Evolutionary conservation across 1,139 yeast species (phyloP).

Genomic region (Zygotorulaspora mrakii): DNA sequence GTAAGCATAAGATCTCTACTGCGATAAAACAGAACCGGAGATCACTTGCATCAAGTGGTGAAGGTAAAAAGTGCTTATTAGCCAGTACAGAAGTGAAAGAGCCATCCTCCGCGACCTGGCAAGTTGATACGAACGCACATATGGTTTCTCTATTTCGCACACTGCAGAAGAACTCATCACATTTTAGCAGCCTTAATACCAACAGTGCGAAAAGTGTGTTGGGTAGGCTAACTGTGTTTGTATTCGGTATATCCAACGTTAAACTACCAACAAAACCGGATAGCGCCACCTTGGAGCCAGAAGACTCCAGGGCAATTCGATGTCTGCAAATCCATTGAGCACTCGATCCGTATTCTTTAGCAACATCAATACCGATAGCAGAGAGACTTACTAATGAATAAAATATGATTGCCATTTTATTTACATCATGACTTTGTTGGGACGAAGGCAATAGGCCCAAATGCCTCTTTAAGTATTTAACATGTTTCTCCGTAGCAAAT

Average conservation of each 20-base stretch:
- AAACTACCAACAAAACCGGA: constrained; percentile 32
- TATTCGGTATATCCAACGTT: constrained; percentile 16
- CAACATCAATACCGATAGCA: constrained; percentile 20
- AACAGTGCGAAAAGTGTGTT: constrained; percentile 35
- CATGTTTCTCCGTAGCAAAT: constrained; percentile 21
- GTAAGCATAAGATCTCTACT: constrained; percentile 52
- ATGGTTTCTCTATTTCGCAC: constrained; percentile 16
- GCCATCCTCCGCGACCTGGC: constrained; percentile 44
- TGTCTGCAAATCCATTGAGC: constrained; percentile 25
- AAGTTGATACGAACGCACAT: constrained; percentile 24
- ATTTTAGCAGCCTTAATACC: constrained; percentile 19
- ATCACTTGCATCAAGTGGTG: constrained; percentile 64
- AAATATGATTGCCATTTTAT: constrained; percentile 31
- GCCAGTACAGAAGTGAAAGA: constrained; percentile 51
- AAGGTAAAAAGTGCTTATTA: constrained; percentile 28
- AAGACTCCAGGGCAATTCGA: constrained; percentile 11
- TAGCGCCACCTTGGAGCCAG: constrained; percentile 10
- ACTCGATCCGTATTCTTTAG: constrained; percentile 15
- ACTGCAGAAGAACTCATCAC: constrained; percentile 17
- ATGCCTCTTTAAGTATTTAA: constrained; percentile 31
- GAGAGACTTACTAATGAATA: constrained; percentile 28
- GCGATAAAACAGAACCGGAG: constrained; percentile 76
- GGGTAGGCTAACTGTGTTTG: constrained; percentile 27
- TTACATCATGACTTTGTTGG: constrained; percentile 32
- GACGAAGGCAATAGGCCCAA: constrained; percentile 28